Percentiles rank a stretch among this genome's conserved stretches.
phyloP scores from a whole-genome alignment of 2,329 filamentous ascomycete species.

The Diaporthe sp. region DNA sequence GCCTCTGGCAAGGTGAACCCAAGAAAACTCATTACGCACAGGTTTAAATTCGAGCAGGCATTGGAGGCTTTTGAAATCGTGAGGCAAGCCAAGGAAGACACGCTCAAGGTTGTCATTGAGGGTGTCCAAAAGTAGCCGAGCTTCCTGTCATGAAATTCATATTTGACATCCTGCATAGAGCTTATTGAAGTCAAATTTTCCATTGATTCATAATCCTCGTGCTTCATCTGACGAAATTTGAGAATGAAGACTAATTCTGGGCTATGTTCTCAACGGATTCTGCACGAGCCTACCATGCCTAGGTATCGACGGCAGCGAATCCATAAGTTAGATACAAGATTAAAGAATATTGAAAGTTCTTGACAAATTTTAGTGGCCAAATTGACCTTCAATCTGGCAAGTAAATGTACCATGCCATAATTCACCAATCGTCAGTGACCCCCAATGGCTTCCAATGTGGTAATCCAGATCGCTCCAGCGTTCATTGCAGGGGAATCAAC shows the following conservation, averaged over 20 bases:
- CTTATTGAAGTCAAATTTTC: accelerated
- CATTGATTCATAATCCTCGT: background rate
- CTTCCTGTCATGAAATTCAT: accelerated
- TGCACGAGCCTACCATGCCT: background rate
- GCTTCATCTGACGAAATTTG: accelerated
- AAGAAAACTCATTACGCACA: slow-evolving; percentile 51
- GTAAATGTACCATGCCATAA: too few relatives aligned
- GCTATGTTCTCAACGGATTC: too few relatives aligned
- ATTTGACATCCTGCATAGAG: background rate
- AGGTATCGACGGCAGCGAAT: background rate
- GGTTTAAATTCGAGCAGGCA: slow-evolving; percentile 48
- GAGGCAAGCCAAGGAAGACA: slow-evolving; percentile 33
- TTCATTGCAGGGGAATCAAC: too few relatives aligned
- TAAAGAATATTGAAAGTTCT: background rate
- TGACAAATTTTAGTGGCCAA: accelerated
- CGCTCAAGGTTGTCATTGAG: slow-evolving; percentile 38
- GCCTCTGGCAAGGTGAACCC: slow-evolving; percentile 58
- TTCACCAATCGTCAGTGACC: too few relatives aligned
- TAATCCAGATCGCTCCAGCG: too few relatives aligned
- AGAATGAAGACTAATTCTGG: too few relatives aligned
- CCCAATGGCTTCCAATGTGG: too few relatives aligned
- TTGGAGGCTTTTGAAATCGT: slow-evolving; percentile 40
- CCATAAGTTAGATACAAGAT: accelerated
- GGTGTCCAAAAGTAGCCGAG: slow-evolving; percentile 34
- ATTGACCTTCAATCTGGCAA: background rate